Base-by-base conservation (phyloP, 805 yeast species). In the Candida vartiovaarae region DNA sequence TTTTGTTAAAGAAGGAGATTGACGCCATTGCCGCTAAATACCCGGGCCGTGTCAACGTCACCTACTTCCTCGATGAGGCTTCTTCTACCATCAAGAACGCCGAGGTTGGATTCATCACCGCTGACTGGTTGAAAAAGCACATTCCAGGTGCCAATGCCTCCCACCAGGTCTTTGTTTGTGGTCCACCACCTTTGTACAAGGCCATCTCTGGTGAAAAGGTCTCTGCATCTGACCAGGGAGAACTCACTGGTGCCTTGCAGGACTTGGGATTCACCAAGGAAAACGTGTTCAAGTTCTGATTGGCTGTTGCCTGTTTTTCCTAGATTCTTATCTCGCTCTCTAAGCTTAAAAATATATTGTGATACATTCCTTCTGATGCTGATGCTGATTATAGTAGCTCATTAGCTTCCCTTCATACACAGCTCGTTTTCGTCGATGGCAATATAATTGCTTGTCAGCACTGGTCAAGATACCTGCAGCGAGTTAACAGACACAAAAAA, bases 201-300 rank as follows among this genome's bases (percentile, higher is more conserved):
- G 89, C 95, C 46, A 60, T 89, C 54, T 86, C 96, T 27, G 99
- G 99, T 61, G 64, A 66, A 56, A 91, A 91, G 77, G 73, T 68
- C 38, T 80, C 93, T 41, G 95, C 96, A 55, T 57, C 81, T 43
- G 97, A 90, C 62, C 99, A 93, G 74, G 99, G 99, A 68, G 96
- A 86, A 68, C 76, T 93, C 45, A 71, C 82, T 28, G 99, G 99
- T 61, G 79, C 82, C 41, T 78, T 93, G 62, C 79, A 79, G 57
- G 97, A 91, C 38, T 76, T 93, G 53, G 97, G 97, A 42, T 90
- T 75, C 80, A 69, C 77, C 65, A 83, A 84, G 70, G 88, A 84
- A 46, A 80, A 85, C 59, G 98, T 93, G 43, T 91, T 78, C 72
- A 93, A 93, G 71, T 90, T 86, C 62, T 90, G 77, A 38, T 8